These are phyloP conservation scores for Fonsecaea multimorphosa DNA, from an alignment of 2,329 filamentous ascomycete species.

Conservation along the genomic window DNA sequence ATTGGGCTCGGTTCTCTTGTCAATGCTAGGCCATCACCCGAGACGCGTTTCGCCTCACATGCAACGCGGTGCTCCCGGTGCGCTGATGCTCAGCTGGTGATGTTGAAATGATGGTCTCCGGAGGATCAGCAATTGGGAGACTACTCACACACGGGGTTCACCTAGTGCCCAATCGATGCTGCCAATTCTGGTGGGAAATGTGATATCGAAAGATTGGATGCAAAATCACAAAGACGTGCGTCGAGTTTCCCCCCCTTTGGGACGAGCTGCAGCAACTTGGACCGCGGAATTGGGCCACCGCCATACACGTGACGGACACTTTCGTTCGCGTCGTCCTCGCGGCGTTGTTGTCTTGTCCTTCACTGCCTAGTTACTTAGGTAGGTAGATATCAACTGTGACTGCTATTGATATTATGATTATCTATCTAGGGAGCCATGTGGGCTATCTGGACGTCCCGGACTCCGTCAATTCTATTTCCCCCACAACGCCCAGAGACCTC, in stretches of 20 bases:
- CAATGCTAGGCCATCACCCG: conserved; percentile 19
- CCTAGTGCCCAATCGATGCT: conserved; percentile 24
- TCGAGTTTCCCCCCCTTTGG: neutral
- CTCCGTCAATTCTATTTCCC: neutral
- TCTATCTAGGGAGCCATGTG: neutral
- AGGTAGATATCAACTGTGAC: too few relatives aligned
- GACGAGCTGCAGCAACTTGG: neutral
- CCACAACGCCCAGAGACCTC: neutral
- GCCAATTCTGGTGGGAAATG: conserved; percentile 12
- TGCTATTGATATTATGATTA: neutral
- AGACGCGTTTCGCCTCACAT: conserved; percentile 33
- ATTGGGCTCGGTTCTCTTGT: conserved; percentile 13
- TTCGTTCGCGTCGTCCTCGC: neutral
- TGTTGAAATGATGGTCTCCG: conserved; percentile 13
- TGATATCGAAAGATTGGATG: neutral
- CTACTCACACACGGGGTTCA: conserved; percentile 26
- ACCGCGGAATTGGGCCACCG: too few relatives aligned
- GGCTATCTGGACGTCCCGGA: neutral
- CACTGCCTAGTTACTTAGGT: too few relatives aligned
- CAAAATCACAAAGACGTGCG: neutral
- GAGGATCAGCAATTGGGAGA: conserved; percentile 7
- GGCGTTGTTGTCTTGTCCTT: neutral
- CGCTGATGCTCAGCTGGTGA: neutral
- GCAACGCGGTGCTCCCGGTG: conserved; percentile 7
- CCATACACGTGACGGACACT: neutral